Evolutionary conservation across 768 basidiomycete species (phyloP).

Genomic region (Trametes sanguinea): DNA sequence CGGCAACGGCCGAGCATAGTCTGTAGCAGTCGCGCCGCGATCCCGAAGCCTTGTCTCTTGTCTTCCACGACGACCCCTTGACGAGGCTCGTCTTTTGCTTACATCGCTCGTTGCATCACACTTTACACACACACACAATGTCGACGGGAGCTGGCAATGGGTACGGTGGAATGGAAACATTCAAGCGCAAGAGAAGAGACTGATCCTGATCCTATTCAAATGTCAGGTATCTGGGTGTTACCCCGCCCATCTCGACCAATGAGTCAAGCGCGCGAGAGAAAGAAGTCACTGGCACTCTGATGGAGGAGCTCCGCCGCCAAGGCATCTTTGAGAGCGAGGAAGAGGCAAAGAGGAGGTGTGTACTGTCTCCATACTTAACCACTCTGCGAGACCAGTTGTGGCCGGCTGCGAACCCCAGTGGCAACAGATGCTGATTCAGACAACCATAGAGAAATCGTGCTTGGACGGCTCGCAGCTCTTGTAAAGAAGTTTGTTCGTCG

Average conservation of each 20-base stretch:
- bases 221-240: constrained; percentile 75
- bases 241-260: constrained; percentile 77
- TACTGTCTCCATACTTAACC: constrained; percentile 12
- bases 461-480: constrained; percentile 85
- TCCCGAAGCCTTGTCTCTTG: constrained; percentile 12
- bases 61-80: constrained; percentile 17
- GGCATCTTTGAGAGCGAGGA: constrained; percentile 89
- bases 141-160: constrained; percentile 22
- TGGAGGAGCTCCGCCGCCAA: constrained; percentile 87
- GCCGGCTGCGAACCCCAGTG: constrained; percentile 1
- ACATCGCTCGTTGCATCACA: background rate
- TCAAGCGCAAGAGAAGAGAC: background rate
- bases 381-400: background rate
- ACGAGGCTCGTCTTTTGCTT: background rate
- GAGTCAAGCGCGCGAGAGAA: constrained; percentile 80
- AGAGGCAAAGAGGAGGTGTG: constrained; percentile 86
- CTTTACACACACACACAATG: constrained; percentile 6
- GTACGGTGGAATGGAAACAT: background rate
- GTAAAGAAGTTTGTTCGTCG: constrained; percentile 92
- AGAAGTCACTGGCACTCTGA: constrained; percentile 79
- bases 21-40: constrained; percentile 12
- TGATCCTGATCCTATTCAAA: background rate
- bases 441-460: constrained; percentile 82
- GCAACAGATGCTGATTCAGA: background rate
- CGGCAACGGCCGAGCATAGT: constrained; percentile 16